Conservation (phyloP, 495 filamentous ascomycete genomes). For the Melanomma pulvis-pyrius region DNA sequence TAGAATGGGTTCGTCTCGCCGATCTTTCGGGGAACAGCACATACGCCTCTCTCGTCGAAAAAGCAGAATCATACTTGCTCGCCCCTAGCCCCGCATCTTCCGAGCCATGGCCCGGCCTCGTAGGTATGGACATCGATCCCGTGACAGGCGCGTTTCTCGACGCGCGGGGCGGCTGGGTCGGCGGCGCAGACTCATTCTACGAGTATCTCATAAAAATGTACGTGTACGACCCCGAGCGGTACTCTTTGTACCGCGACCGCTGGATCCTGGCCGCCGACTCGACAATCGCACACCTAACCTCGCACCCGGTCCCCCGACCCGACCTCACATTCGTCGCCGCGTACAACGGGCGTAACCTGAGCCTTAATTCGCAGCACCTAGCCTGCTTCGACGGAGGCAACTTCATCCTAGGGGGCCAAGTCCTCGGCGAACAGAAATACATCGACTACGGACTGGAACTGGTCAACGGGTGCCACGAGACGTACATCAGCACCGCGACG, state of each 20-base stretch:
- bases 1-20: slow-evolving; percentile 84
- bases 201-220: slow-evolving; percentile 97
- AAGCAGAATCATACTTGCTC: slow-evolving; percentile 72
- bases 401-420: slow-evolving; percentile 81
- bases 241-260: slow-evolving; percentile 46
- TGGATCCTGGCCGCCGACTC: slow-evolving; percentile 82
- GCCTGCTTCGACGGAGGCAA: slow-evolving; percentile 85
- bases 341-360: slow-evolving; percentile 54
- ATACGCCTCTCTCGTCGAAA: slow-evolving; percentile 69
- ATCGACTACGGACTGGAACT: slow-evolving; percentile 75
- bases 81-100: slow-evolving; percentile 61
- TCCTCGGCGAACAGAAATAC: slow-evolving; percentile 64
- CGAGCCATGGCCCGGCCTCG: slow-evolving; percentile 77
- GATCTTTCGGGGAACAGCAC: slow-evolving; percentile 70
- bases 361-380: slow-evolving; percentile 57
- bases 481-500: slow-evolving; percentile 69
- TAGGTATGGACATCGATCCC: slow-evolving; percentile 70
- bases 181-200: slow-evolving; percentile 81
- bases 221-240: slow-evolving; percentile 72
- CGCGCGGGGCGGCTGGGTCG: slow-evolving; percentile 73
- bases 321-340: slow-evolving; percentile 76
- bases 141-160: slow-evolving; percentile 68
- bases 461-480: slow-evolving; percentile 72
- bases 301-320: slow-evolving; percentile 68
- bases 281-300: slow-evolving; percentile 69